Conservation (phyloP, 2,329 filamentous ascomycete species). For the Sarocladium strictum region DNA sequence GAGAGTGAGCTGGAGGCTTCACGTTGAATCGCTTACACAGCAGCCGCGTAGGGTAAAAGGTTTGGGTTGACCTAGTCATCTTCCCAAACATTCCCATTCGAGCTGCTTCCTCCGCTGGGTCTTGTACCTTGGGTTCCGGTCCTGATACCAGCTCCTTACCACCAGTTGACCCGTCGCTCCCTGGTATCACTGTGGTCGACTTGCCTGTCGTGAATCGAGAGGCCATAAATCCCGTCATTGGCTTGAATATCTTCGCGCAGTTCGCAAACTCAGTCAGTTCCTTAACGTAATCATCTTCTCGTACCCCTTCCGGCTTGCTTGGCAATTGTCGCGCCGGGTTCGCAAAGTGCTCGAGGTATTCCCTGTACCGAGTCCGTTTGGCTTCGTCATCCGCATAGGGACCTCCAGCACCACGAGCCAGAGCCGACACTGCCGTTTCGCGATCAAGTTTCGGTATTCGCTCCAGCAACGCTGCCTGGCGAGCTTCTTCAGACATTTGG, state of each 20-base stretch:
- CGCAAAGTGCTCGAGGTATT: constrained; percentile 73
- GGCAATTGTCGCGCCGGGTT: constrained; percentile 42
- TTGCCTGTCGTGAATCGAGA: constrained; percentile 79
- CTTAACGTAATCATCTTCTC: constrained; percentile 67
- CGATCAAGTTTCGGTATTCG: constrained; percentile 61
- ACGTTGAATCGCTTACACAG: constrained; percentile 96
- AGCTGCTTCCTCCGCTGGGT: constrained; percentile 81
- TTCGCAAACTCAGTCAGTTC: constrained; percentile 72
- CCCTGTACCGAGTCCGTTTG: constrained; percentile 75
- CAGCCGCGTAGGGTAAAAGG: constrained; percentile 75
- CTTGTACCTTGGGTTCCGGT: constrained; percentile 32
- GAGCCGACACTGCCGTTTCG: constrained; percentile 60
- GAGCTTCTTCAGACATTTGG: constrained; percentile 57
- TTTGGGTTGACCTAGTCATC: constrained; percentile 66
- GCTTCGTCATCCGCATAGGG: constrained; percentile 78
- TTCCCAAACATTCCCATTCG: constrained; percentile 88
- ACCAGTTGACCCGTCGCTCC: constrained; percentile 10
- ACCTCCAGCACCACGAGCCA: constrained; percentile 58
- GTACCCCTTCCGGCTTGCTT: constrained; percentile 32
- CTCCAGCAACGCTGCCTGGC: constrained; percentile 49
- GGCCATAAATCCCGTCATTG: constrained; percentile 88
- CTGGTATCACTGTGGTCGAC: constrained; percentile 27
- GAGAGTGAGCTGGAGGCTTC: constrained; percentile 64
- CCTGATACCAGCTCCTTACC: constrained; percentile 21
- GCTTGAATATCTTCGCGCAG: constrained; percentile 72